Conservation (phyloP, 2,329 filamentous ascomycete genomes). For the Bisporella sp. region DNA sequence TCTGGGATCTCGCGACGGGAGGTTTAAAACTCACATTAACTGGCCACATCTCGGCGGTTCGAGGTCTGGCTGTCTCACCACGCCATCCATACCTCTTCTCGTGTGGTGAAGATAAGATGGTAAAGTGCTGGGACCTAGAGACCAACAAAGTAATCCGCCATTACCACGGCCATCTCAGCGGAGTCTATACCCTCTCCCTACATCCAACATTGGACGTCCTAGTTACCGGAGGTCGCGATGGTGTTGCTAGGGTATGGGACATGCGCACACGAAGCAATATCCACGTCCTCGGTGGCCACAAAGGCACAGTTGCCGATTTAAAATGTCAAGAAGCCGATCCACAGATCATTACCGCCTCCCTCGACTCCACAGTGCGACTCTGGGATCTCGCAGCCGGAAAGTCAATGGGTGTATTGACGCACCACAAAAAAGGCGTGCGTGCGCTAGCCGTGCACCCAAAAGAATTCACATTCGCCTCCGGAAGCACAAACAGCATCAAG, state of each 20-base stretch:
- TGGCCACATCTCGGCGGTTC: slow-evolving; percentile 88
- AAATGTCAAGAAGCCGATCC: slow-evolving; percentile 95
- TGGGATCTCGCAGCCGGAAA: slow-evolving; percentile 97
- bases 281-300: slow-evolving; percentile 87
- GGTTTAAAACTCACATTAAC: slow-evolving; percentile 80
- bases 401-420: slow-evolving; percentile 89
- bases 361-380: slow-evolving; percentile 84
- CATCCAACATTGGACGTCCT: slow-evolving; percentile 93
- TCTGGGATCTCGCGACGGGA: slow-evolving; percentile 92
- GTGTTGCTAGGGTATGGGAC: slow-evolving; percentile 93
- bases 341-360: slow-evolving; percentile 87
- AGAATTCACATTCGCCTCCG: slow-evolving; percentile 94
- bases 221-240: slow-evolving; percentile 90
- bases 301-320: slow-evolving; percentile 80
- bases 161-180: slow-evolving; percentile 94
- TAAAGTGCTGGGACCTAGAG: slow-evolving; percentile 99
- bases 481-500: slow-evolving; percentile 90
- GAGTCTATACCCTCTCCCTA: slow-evolving; percentile 88
- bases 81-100: slow-evolving; percentile 96
- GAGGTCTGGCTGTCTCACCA: slow-evolving; percentile 85
- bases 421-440: slow-evolving; percentile 96
- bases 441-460: slow-evolving; percentile 77
- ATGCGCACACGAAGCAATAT: slow-evolving; percentile 96
- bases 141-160: slow-evolving; percentile 99
- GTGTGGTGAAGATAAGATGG: slow-evolving; percentile 98